A percentile compares a stretch with the other conserved stretches of the same genome.
Evolutionary conservation across 805 yeast species (phyloP).

Genomic region (Metschnikowia santaceciliae): DNA sequence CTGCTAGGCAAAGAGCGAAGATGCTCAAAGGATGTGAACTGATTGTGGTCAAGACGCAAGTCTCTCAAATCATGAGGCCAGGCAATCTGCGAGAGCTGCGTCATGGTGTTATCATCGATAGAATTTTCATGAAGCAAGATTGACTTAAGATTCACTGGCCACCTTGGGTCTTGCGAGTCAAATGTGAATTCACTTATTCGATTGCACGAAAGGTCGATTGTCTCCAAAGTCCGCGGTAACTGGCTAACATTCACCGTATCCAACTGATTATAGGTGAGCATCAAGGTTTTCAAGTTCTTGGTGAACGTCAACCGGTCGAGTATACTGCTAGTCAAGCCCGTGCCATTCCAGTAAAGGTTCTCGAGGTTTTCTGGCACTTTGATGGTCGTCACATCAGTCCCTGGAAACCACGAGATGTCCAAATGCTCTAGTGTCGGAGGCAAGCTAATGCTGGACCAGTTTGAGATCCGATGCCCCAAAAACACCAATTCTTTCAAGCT

Average conservation of each 20-base stretch:
- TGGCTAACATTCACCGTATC: conserved; percentile 19
- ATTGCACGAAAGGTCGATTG: conserved; percentile 28
- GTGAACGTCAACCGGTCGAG: conserved; percentile 19
- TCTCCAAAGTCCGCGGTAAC: conserved; percentile 28
- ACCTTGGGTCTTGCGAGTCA: conserved; percentile 10
- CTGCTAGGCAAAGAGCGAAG: conserved; percentile 20
- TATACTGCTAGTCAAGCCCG: conserved; percentile 18
- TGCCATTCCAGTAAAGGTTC: conserved; percentile 31
- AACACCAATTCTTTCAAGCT: conserved; percentile 26
- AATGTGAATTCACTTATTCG: conserved; percentile 12
- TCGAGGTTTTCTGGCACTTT: conserved; percentile 20
- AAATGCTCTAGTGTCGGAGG: conserved; percentile 26
- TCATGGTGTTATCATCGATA: conserved; percentile 18
- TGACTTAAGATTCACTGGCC: conserved; percentile 27
- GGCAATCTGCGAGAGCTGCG: conserved; percentile 14
- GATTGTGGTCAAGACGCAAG: conserved; percentile 23
- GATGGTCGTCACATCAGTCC: conserved; percentile 23
- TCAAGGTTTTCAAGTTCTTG: conserved; percentile 23
- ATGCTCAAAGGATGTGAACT: conserved; percentile 18
- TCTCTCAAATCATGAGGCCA: conserved; percentile 25
- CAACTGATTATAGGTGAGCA: conserved; percentile 31
- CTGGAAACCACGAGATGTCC: conserved; percentile 35
- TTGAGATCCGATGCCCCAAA: conserved; percentile 28
- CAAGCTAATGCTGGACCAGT: conserved; percentile 27
- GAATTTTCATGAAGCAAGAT: conserved; percentile 22